Evolutionary conservation across 2,329 filamentous ascomycete species (phyloP), one percentile per base, ranked within the genome.

Genomic region (Arthrinium puccinioides): DNA sequence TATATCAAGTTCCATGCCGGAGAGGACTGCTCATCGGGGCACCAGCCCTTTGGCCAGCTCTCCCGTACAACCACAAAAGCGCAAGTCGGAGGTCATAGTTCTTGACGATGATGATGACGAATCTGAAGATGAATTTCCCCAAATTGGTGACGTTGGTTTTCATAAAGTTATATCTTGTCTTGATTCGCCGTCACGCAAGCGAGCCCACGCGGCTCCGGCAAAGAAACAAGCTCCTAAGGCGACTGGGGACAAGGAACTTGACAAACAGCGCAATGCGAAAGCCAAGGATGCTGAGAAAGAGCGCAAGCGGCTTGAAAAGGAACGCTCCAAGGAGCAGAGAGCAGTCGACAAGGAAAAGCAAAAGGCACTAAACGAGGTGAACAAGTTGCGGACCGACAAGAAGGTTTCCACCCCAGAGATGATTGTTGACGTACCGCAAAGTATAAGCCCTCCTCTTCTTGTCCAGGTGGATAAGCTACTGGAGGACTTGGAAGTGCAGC

Each of bases 371-470:
- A 76, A 77, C 4, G 79, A 85, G 44, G 83, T 79, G 28, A 90
- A 90, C 59, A 87, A 82, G 50, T 61, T 81, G 9, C 77, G 78
- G 36, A 78, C 76, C 0, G 79, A 87, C 60, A 87, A 86, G 61
- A 87, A 85, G 47, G 63, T 79, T 1, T 83, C 84, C 0, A 75
- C 79, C 0, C 72, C 72, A 0, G 84, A 92, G 56, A 90, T 92
- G 84, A 80, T 90, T 35, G 69, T 87, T 2, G 76, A 86, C 47
- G 63, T 90, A 18, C 74, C 84, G 0, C 59, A 61, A 0, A 70
- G 69, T 2, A 60, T 90, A 2, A 59, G 71, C 16, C 56, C 67
- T 0, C 63, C 59, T 1, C 52, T 70, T 18, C 63, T 54, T 18
- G 56, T 66, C 2, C 70, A 74, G 32, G 56, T 73, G 5, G 60